phyloP scores from a whole-genome alignment of 1,284 basidiomycete genomes.

The Boletellus deceptivus region DNA sequence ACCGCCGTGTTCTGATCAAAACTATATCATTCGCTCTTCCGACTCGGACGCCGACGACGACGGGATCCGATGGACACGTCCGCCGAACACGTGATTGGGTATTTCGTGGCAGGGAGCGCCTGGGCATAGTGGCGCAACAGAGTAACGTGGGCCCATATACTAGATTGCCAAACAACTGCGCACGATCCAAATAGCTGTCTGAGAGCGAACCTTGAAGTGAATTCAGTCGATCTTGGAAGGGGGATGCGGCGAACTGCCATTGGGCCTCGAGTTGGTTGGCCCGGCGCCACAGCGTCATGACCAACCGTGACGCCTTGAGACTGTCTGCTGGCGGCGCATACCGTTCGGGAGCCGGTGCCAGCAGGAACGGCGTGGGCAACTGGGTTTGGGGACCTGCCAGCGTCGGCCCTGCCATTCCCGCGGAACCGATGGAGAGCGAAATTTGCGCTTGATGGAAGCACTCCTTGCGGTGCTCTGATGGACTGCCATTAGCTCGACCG shows the following conservation, averaged over 20 bases:
- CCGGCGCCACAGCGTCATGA: too few species aligned
- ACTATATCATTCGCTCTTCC: too few species aligned
- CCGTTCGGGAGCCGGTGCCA: neutral
- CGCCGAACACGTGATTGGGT: slow-evolving; percentile 1
- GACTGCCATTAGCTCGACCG: neutral
- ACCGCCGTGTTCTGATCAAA: neutral
- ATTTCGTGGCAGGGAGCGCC: slow-evolving; percentile 2
- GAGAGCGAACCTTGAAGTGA: too few species aligned
- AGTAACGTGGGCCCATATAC: too few species aligned
- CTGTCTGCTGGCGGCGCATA: neutral
- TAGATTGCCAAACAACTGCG: too few species aligned
- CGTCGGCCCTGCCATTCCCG: neutral
- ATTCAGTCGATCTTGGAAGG: too few species aligned
- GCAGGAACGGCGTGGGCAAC: neutral
- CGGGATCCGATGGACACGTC: too few species aligned
- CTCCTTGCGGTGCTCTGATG: neutral
- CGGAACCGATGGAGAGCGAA: neutral
- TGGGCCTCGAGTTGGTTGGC: slow-evolving; percentile 1
- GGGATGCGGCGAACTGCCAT: slow-evolving; percentile 6
- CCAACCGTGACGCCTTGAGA: too few species aligned
- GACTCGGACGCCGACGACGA: too few species aligned
- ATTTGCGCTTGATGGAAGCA: neutral
- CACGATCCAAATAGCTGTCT: too few species aligned
- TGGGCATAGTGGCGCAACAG: neutral
- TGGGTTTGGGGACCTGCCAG: neutral